Conservation (phyloP, 1,139 yeast species). For the Entelexis paramagnoliae region DNA sequence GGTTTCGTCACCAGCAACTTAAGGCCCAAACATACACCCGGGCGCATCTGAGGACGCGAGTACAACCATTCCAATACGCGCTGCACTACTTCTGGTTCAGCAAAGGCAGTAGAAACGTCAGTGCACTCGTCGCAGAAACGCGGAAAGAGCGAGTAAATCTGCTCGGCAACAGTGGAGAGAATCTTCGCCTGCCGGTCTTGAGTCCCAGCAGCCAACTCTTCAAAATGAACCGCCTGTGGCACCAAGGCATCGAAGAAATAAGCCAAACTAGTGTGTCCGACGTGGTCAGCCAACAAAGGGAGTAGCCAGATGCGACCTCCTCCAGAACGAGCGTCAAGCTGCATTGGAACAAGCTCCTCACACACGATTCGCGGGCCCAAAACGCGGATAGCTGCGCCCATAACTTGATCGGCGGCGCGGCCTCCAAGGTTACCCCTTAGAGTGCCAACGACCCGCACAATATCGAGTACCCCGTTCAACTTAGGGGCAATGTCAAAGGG, state of each 20-base stretch:
- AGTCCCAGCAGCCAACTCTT: slow-evolving; percentile 25
- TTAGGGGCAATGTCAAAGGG: slow-evolving; percentile 18
- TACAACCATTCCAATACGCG: slow-evolving; percentile 64
- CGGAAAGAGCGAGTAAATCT: slow-evolving; percentile 85
- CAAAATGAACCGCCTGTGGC: slow-evolving; percentile 58
- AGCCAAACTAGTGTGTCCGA: slow-evolving; percentile 56
- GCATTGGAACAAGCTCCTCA: slow-evolving; percentile 56
- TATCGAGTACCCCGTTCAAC: slow-evolving; percentile 39
- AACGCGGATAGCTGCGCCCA: slow-evolving; percentile 65
- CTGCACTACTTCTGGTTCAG: slow-evolving; percentile 51
- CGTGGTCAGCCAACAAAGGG: slow-evolving; percentile 84
- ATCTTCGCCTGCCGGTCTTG: slow-evolving; percentile 41
- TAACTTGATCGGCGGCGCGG: slow-evolving; percentile 53
- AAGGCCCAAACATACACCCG: slow-evolving; percentile 69
- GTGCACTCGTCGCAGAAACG: slow-evolving; percentile 79
- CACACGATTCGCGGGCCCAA: slow-evolving; percentile 83
- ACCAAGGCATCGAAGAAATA: slow-evolving; percentile 54
- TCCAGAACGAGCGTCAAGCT: slow-evolving; percentile 41
- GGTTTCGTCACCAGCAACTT: slow-evolving; percentile 63
- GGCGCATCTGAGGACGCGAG: slow-evolving; percentile 63
- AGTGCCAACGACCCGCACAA: slow-evolving; percentile 65
- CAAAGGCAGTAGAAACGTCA: slow-evolving; percentile 39
- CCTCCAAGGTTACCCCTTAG: slow-evolving; percentile 80
- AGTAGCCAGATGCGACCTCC: slow-evolving; percentile 82
- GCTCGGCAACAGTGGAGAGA: slow-evolving; percentile 74